Conservation (phyloP, 2,329 filamentous ascomycete genomes). For the Blastomyces silverae region DNA sequence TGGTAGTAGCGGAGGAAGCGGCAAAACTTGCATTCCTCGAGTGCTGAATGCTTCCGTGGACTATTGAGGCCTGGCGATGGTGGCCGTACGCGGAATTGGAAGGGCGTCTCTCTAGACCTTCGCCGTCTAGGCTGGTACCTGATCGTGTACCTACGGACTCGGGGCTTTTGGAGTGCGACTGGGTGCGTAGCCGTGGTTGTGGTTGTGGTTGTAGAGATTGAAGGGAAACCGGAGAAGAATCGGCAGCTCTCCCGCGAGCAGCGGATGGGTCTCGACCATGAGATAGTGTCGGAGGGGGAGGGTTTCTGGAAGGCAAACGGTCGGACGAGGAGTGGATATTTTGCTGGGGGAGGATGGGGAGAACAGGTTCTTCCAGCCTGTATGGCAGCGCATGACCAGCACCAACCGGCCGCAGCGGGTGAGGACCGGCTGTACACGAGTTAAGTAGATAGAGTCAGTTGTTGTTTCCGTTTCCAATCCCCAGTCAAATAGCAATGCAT, state of each 20-base stretch:
- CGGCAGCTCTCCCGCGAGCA: conserved; percentile 38
- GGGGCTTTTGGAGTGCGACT: conserved; percentile 41
- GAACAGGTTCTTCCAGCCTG: conserved; percentile 36
- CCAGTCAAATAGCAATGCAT: conserved; percentile 17
- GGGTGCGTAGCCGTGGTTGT: conserved; percentile 32
- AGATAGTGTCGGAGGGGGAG: conserved; percentile 34
- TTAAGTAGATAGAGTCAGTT: conserved; percentile 9
- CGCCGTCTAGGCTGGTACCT: conserved; percentile 32
- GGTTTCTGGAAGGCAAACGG: conserved; percentile 34
- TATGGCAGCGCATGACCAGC: conserved; percentile 38
- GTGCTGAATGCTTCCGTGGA: conserved; percentile 84
- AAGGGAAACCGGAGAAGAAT: conserved; percentile 32
- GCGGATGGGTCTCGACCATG: conserved; percentile 42
- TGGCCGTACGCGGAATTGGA: conserved; percentile 62
- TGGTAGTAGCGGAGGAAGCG: conserved; percentile 61
- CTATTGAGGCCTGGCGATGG: conserved; percentile 93
- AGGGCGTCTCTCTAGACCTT: conserved; percentile 37
- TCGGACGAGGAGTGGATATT: conserved; percentile 35
- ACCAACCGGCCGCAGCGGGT: conserved; percentile 36
- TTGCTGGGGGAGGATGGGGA: conserved; percentile 37
- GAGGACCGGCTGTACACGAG: conserved; percentile 31
- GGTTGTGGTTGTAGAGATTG: conserved; percentile 35
- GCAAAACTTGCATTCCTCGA: conserved; percentile 72
- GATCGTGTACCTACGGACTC: conserved; percentile 34
- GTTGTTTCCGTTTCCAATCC: conserved; percentile 17